Percentiles rank a stretch among this genome's conserved stretches.
Evolutionary conservation across 2,329 filamentous ascomycete genomes (phyloP).

Genomic region (Canariomyces notabilis): DNA sequence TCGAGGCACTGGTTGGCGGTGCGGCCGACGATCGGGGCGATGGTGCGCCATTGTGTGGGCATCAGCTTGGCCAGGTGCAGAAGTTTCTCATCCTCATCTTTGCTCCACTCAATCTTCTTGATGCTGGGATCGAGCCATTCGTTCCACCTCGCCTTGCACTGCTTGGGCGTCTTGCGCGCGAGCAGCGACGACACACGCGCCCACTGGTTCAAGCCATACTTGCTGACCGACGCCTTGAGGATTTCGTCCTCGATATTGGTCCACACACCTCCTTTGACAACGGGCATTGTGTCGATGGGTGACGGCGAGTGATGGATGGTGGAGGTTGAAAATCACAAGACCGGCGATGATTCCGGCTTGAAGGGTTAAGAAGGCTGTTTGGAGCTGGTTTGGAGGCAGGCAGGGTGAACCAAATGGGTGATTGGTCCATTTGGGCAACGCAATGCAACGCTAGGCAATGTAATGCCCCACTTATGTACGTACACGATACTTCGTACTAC

Average conservation of each 20-base stretch:
- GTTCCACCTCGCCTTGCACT: slow-evolving; percentile 97
- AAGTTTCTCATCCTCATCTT: slow-evolving; percentile 97
- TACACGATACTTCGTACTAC: too few species aligned
- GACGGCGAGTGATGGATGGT: slow-evolving; percentile 8
- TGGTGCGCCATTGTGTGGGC: slow-evolving; percentile 98
- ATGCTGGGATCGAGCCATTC: slow-evolving; percentile 98
- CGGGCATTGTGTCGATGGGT: slow-evolving; percentile 54
- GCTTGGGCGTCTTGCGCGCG: slow-evolving; percentile 95
- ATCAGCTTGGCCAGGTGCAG: slow-evolving; percentile 96
- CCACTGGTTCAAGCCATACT: slow-evolving; percentile 97
- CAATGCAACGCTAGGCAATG: too few species aligned
- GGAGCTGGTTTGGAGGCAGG: slow-evolving; percentile 5
- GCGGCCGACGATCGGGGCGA: slow-evolving; percentile 91
- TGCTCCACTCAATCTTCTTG: slow-evolving; percentile 98
- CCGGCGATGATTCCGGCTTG: too few species aligned
- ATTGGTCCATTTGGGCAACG: too few species aligned
- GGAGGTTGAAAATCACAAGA: too few species aligned
- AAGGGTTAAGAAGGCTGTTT: background rate
- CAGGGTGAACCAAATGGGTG: slow-evolving; percentile 3
- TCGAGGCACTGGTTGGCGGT: slow-evolving; percentile 97
- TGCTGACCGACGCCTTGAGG: slow-evolving; percentile 89
- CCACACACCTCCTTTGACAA: slow-evolving; percentile 71
- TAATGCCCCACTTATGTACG: background rate
- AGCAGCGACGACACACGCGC: slow-evolving; percentile 95
- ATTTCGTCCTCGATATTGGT: slow-evolving; percentile 88